These are phyloP conservation scores for Neocatenulostroma microsporum DNA, from an alignment of 2,329 filamentous ascomycete genomes.

Conservation along the genomic window DNA sequence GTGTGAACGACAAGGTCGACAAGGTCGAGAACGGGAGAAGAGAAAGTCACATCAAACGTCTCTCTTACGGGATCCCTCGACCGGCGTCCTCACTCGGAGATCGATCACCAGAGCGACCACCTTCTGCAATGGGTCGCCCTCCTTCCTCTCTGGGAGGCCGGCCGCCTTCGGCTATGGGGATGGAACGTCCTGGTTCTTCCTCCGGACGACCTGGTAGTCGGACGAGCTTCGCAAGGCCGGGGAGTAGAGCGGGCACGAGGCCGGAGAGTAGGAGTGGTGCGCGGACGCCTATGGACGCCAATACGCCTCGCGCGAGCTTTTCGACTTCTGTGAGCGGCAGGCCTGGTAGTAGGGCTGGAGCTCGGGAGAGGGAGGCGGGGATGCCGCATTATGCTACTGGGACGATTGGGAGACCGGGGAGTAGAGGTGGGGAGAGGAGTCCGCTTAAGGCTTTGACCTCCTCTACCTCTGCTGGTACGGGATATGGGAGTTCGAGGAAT, in stretches of 20 bases:
- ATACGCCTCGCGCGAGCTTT: neutral
- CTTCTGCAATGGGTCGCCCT: constrained; percentile 19
- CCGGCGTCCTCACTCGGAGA: constrained; percentile 21
- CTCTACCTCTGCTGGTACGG: too few species aligned
- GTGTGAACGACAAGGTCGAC: constrained; percentile 5
- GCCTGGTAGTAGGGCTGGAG: too few species aligned
- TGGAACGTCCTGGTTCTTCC: too few species aligned
- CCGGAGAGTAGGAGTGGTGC: constrained; percentile 35
- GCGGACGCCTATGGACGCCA: constrained; percentile 36
- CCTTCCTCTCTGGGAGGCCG: constrained; percentile 20
- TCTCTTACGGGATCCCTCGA: constrained; percentile 43
- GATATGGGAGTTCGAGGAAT: too few species aligned
- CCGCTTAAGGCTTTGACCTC: too few species aligned
- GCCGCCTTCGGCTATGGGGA: constrained; percentile 20
- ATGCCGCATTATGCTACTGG: too few species aligned
- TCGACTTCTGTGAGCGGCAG: too few species aligned
- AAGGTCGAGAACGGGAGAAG: constrained; percentile 7
- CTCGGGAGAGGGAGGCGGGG: too few species aligned
- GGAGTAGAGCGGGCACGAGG: constrained; percentile 5
- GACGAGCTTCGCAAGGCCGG: constrained; percentile 43
- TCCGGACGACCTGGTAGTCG: constrained; percentile 69
- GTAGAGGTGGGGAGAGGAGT: too few species aligned
- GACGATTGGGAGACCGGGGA: too few species aligned
- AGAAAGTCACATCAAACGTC: constrained; percentile 34
- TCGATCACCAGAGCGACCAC: constrained; percentile 20